Evolutionary conservation across 1,139 yeast genomes (phyloP).

Genomic region (Yamadazyma dendronema): DNA sequence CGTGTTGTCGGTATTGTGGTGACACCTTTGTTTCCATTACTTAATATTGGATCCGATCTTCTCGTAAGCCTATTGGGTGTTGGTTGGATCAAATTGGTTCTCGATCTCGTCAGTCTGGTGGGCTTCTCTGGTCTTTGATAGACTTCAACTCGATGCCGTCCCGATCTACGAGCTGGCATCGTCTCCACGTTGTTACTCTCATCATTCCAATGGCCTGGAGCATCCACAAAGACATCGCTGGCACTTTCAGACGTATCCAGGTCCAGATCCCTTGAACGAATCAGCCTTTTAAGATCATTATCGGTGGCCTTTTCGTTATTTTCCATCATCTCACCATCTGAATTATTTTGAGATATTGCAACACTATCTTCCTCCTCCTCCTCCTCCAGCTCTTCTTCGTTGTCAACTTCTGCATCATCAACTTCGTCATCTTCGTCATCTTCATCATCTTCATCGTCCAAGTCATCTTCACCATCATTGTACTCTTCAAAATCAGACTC

Average conservation of each 20-base stretch:
- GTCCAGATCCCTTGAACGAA: too few species aligned
- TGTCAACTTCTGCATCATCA: constrained; percentile 15
- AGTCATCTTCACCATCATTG: constrained; percentile 12
- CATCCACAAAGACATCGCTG: neutral
- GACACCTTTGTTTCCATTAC: neutral
- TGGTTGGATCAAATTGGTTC: too few species aligned
- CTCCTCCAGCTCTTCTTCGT: constrained; percentile 6
- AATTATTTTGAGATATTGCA: constrained; percentile 8
- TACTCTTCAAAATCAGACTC: constrained; percentile 8
- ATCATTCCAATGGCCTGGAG: neutral
- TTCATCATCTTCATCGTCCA: constrained; percentile 6
- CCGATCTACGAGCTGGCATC: too few species aligned
- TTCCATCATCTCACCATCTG: constrained; percentile 10
- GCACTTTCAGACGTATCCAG: too few species aligned
- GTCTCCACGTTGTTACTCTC: too few species aligned
- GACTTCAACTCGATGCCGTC: too few species aligned
- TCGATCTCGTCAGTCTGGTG: neutral
- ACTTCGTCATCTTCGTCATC: constrained; percentile 9
- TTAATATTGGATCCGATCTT: too few species aligned
- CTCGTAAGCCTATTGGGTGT: too few species aligned
- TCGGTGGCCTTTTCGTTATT: neutral
- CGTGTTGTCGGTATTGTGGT: constrained; percentile 5
- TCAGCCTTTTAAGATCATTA: too few species aligned
- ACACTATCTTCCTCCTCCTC: neutral
- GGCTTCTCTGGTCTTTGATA: neutral